These are phyloP conservation scores for Neoconidiobolus thromboides DNA, from an alignment of 371 early-diverging fungal genomes.

Conservation along the genomic window DNA sequence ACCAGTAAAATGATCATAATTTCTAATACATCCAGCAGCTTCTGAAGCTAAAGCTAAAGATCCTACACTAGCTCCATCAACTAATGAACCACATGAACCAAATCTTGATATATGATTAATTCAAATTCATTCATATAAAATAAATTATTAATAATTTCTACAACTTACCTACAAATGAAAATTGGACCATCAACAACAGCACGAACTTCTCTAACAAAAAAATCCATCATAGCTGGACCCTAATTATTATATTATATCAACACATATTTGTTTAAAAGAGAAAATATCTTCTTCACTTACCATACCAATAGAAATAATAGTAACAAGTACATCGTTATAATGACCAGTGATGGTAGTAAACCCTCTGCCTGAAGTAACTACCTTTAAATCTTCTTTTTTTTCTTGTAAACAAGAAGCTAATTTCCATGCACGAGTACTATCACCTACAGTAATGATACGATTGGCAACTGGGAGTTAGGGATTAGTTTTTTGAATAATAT, in stretches of 20 bases:
- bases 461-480: slow-evolving; percentile 36
- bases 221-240: slow-evolving; percentile 86
- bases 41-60: slow-evolving; percentile 53
- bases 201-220: slow-evolving; percentile 78
- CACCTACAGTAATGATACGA: slow-evolving; percentile 85
- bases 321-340: slow-evolving; percentile 57
- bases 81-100: slow-evolving; percentile 79
- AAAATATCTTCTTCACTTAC: slow-evolving; percentile 8
- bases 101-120: slow-evolving; percentile 14
- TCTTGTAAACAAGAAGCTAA: slow-evolving; percentile 41
- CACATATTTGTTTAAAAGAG: not conserved
- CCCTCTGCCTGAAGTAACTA: slow-evolving; percentile 47
- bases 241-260: slow-evolving; percentile 9
- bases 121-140: not conserved
- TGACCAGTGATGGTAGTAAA: slow-evolving; percentile 84
- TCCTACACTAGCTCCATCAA: slow-evolving; percentile 33
- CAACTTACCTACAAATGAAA: slow-evolving; percentile 36
- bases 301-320: slow-evolving; percentile 79
- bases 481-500: not conserved
- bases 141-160: not conserved
- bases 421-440: slow-evolving; percentile 51
- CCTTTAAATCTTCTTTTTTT: slow-evolving; percentile 10
- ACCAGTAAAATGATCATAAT: slow-evolving; percentile 48
- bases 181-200: slow-evolving; percentile 69
- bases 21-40: slow-evolving; percentile 52